Base-by-base conservation (phyloP, 305 asterid species). In the Fraxinus floribunda region DNA sequence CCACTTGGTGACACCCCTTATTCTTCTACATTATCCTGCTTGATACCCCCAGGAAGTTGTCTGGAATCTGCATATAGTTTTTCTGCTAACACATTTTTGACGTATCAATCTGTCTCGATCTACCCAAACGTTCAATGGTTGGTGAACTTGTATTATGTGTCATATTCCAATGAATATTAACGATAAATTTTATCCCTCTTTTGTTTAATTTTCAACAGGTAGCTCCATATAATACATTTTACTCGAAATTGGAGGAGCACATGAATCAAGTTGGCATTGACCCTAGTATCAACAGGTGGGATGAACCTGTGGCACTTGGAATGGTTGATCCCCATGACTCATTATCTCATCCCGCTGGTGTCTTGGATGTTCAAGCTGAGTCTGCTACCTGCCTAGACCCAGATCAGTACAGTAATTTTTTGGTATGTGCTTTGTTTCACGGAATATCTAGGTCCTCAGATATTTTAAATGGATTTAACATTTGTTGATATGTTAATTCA, bases 261-360 rank as follows among this genome's bases (percentile, higher is more conserved):
- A 79, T 95, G 96, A 91, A 88, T 82, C 92, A 91, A 90, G 99
- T 90, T 73, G 99, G 97, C 44, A 30, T 95, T 46, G 92, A 92
- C 83, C 89, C 96, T 80, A 90, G 84, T 39, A 84, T 92, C 86
- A 95, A 94, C 81, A 89, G 91, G 86, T 95, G 99, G 99, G 95
- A 92, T 86, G 92, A 91, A 79, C 94, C 96, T 64, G 85, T 95
- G 62, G 90, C 97, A 66, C 97, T 95, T 85, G 99, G 97, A 82
- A 84, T 93, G 81, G 93, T 93, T 71, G 99, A 95, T 88, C 99
- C 98, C 77, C 98, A 95, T 57, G 98, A 95, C 89, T 95, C 99
- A 41, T 83, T 94, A 86, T 95, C 99, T 71, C 99, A 94, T 91
- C 95, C 98, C 57, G 98, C 98, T 78, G 99, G 99, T 75, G 96